phyloP scores from a whole-genome alignment of 257 asterid species.

The Primulina huaijiensis region DNA sequence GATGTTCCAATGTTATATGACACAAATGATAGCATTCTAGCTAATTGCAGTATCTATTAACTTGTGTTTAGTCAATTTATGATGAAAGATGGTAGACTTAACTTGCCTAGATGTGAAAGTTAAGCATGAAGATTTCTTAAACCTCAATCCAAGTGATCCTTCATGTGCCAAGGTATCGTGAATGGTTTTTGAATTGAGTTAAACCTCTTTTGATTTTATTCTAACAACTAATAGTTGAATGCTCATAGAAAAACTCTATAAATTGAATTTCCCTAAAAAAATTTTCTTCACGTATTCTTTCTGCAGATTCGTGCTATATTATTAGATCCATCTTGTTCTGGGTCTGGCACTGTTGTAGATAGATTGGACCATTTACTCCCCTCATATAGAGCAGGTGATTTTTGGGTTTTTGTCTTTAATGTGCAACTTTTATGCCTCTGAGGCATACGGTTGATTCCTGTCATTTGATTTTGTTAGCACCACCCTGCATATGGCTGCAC shows the following conservation, averaged over 20 bases:
- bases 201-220: constrained; percentile 2
- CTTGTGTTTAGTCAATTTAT: constrained; percentile 1
- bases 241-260: not conserved
- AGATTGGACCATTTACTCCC: constrained; percentile 94
- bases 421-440: not conserved
- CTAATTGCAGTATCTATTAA: not conserved
- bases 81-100: constrained; percentile 36
- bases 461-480: not conserved
- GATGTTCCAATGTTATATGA: not conserved
- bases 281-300: not conserved
- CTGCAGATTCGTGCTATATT: constrained; percentile 80
- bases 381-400: constrained; percentile 62
- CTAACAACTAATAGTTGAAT: not conserved
- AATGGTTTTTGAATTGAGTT: not conserved
- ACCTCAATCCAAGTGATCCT: constrained; percentile 60
- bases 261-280: not conserved
- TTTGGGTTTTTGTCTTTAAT: not conserved
- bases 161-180: constrained; percentile 59
- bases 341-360: constrained; percentile 84
- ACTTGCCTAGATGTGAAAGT: constrained; percentile 66
- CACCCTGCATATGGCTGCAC: not conserved
- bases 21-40: not conserved
- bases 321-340: constrained; percentile 95
- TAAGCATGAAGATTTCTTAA: constrained; percentile 74
- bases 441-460: not conserved